Percentiles rank a stretch among this genome's conserved stretches.
phyloP scores from a whole-genome alignment of 164 flowering plant species.

The Amborella trichopoda region DNA sequence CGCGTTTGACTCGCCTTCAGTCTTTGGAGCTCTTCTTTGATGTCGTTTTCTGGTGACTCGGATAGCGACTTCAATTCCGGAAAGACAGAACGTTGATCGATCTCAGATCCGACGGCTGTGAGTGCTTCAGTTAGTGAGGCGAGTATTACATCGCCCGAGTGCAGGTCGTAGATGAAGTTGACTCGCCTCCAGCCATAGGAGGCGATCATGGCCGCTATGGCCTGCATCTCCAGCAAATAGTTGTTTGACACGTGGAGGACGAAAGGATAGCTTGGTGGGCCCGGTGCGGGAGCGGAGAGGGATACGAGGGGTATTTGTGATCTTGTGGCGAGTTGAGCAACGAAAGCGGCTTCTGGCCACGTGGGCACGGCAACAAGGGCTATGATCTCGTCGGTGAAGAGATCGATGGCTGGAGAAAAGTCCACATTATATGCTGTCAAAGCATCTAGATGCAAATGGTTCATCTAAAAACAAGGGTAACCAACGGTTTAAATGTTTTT shows the following conservation, averaged over 20 bases:
- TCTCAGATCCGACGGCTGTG: background rate
- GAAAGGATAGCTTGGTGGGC: constrained; percentile 10
- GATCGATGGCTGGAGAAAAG: no score
- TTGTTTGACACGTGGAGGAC: constrained; percentile 30
- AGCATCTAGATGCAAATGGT: no score
- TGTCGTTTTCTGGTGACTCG: background rate
- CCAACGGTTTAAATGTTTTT: no score
- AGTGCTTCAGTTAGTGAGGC: constrained; percentile 6
- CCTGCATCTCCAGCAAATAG: constrained; percentile 13
- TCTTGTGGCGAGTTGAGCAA: constrained; percentile 25
- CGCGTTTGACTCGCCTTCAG: constrained; percentile 2
- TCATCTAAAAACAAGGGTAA: no score
- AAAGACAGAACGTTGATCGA: constrained; percentile 2
- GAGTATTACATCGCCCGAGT: no score
- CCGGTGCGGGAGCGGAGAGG: constrained; percentile 22
- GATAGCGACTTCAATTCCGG: constrained; percentile 1
- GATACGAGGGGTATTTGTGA: constrained; percentile 35
- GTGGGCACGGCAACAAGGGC: background rate
- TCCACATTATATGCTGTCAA: no score
- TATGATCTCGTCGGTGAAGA: no score
- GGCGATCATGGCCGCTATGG: constrained; percentile 23
- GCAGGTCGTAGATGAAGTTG: constrained; percentile 30
- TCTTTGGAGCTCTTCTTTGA: background rate
- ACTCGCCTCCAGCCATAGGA: constrained; percentile 18
- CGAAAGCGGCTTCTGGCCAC: constrained; percentile 36